Evolutionary conservation across 768 basidiomycete genomes (phyloP), one percentile per base, ranked within the genome.

Genomic region (Cystofilobasidium macerans): DNA sequence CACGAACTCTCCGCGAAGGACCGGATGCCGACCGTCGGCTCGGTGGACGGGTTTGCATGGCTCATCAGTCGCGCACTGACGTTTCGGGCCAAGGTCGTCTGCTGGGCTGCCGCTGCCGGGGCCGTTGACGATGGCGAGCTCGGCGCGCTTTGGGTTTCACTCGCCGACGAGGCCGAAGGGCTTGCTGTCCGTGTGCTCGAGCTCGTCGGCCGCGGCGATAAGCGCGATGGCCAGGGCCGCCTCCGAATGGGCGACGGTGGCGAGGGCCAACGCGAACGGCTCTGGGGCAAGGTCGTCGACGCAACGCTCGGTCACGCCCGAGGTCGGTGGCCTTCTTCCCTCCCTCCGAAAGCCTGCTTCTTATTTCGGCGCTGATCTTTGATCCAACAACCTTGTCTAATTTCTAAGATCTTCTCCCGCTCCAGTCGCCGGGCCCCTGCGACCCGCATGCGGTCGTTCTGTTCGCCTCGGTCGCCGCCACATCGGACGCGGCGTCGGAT

Each of bases 21-120:
- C 11, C 6, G 33, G 22, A 1, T 26, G 47, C 6, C 59, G 32
- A 16, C 51, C 40, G 36, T 42, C 42, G 48, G 48, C 51, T 20
- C 38, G 16, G 32, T 48, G 28, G 35, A 26, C 16, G 24, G 61
- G 35, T 56, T 42, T 14, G 57, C 38, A 30, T 64, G 63, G 63
- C 6, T 64, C 26, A 14, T 64, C 3, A 57, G 42, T 9, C 42
- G 63, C 32, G 42, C 38, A 18, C 22, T 64, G 11, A 33, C 18
- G 1, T 26, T 64, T 24, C 20, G 32, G 40, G 43, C 63, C 26
- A 64, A 45, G 57, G 0, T 64, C 28, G 24, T 45, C 42, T 33
- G 30, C 40, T n/a, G 18, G 13, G 42, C n/a, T 26, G 38, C 18
- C 22, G 61, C 20, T 20, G 53, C 38, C 12, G 48, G 22, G 51